Evolutionary conservation across 257 asterid genomes (phyloP), one percentile per base, ranked within the genome.

Genomic region (Solanum lignicaule): DNA sequence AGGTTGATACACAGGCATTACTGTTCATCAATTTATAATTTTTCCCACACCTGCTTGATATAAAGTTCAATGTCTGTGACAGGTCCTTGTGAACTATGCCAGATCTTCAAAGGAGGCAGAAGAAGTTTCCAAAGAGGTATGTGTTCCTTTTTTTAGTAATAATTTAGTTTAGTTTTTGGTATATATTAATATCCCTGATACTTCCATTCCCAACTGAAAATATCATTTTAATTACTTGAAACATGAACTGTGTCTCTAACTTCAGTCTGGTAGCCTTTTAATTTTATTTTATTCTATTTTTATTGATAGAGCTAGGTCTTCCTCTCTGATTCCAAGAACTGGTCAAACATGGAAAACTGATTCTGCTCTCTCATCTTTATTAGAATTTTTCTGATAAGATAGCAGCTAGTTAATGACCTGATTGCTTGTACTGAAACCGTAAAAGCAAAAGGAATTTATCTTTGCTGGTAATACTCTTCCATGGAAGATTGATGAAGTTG

Each of bases 71-170:
- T 48, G 31, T 48, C 6, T 43, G 12, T 82, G 85, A 65, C 93
- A 97, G 99, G 97, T 97, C 91, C 94, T 97, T 88, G 99, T 97
- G 89, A 97, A 97, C 88, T 97, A 97, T 90, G 98, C 99, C 29
- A 95, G 99, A 93, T 97, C 99, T 76, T 96, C 98, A 43, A 96
- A 93, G 93, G 99, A 97, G 88, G 99, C 99, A 11, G 99, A 96
- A 87, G 99, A 94, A 87, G 99, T 97, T 65, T 95, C 95, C 90
- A 91, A 87, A 87, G 92, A 90, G 93, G 93, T 91, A 15, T 60
- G n/a, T 31, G 79, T 71, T 32, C 25, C 25, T 1, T 32, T 29
- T 32, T 75, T 46, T 27, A 79, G 39, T 79, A 27, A 16, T 43
- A 27, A 79, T 25, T 25, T 43, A 25, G 23, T 79, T 9, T 46